These are phyloP conservation scores for Apiospora koreana DNA, from an alignment of 2,329 filamentous ascomycete genomes.

Conservation along the genomic window DNA sequence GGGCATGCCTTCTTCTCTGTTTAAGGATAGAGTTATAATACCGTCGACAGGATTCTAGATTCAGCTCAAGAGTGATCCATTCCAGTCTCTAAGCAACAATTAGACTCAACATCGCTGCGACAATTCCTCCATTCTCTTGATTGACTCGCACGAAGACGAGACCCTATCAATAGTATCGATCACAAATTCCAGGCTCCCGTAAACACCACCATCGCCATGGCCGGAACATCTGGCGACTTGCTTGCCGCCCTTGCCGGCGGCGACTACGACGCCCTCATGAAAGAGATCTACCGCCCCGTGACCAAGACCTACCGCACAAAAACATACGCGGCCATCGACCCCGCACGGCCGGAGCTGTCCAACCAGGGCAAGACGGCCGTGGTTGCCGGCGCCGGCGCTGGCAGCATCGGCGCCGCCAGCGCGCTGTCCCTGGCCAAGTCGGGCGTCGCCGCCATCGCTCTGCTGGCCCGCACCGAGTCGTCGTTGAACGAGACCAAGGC, in stretches of 20 bases:
- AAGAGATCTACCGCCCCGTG: neutral
- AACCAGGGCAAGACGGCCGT: constrained; percentile 46
- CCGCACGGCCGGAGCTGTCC: constrained; percentile 25
- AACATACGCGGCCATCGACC: constrained; percentile 29
- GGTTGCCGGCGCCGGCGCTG: constrained; percentile 56
- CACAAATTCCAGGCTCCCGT: too few relatives aligned
- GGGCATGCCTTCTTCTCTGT: neutral
- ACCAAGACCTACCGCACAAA: neutral
- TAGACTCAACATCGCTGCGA: too few relatives aligned
- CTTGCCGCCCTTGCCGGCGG: neutral
- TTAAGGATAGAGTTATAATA: neutral
- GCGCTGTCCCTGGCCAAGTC: constrained; percentile 40
- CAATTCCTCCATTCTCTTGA: too few relatives aligned
- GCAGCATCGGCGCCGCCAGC: constrained; percentile 49
- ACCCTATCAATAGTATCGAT: too few relatives aligned
- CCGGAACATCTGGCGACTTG: neutral
- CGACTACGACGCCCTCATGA: neutral
- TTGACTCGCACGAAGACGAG: too few relatives aligned
- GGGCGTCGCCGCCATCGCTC: constrained; percentile 50
- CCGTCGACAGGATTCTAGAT: too few relatives aligned
- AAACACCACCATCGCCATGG: neutral
- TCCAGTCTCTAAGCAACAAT: too few relatives aligned
- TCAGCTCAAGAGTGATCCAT: too few relatives aligned
- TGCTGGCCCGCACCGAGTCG: constrained; percentile 35
- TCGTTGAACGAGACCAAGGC: constrained; percentile 27